phyloP scores from a whole-genome alignment of 1,139 yeast genomes.

The Yamadazyma dendronema region DNA sequence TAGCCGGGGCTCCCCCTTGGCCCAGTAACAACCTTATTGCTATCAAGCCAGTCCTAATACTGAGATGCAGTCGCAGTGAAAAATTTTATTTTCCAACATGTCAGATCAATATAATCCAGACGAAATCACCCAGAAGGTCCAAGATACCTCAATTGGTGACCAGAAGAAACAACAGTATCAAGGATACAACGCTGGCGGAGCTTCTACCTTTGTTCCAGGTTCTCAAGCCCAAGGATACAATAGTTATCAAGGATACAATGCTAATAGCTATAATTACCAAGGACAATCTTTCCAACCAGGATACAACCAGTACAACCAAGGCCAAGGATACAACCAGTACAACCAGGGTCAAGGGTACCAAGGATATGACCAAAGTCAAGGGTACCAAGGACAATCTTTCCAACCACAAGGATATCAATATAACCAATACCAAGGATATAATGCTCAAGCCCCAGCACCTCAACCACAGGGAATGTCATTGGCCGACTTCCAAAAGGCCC shows the following conservation, averaged over 20 bases:
- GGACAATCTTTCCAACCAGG: slow-evolving; percentile 18
- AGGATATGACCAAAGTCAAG: slow-evolving; percentile 12
- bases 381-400: slow-evolving; percentile 9
- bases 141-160: slow-evolving; percentile 42
- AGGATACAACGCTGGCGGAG: slow-evolving; percentile 13
- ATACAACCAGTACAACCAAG: slow-evolving; percentile 18
- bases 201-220: slow-evolving; percentile 18
- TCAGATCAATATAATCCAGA: slow-evolving; percentile 50
- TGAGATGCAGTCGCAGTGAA: no score
- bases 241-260: slow-evolving; percentile 6
- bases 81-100: slow-evolving; percentile 26
- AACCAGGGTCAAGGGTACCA: slow-evolving; percentile 20
- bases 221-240: slow-evolving; percentile 9
- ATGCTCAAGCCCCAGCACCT: slow-evolving; percentile 9
- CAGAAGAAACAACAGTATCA: slow-evolving; percentile 18
- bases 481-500: slow-evolving; percentile 78
- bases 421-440: slow-evolving; percentile 4
- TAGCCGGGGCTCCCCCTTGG: no score
- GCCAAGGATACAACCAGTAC: slow-evolving; percentile 13
- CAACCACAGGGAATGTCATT: slow-evolving; percentile 68
- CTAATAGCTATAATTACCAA: no score
- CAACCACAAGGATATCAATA: slow-evolving; percentile 10
- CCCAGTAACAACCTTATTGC: no score
- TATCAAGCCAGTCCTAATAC: no score
- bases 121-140: slow-evolving; percentile 55